Conservation (phyloP, 2,329 filamentous ascomycete species). For the Aureobasidium sp. region DNA sequence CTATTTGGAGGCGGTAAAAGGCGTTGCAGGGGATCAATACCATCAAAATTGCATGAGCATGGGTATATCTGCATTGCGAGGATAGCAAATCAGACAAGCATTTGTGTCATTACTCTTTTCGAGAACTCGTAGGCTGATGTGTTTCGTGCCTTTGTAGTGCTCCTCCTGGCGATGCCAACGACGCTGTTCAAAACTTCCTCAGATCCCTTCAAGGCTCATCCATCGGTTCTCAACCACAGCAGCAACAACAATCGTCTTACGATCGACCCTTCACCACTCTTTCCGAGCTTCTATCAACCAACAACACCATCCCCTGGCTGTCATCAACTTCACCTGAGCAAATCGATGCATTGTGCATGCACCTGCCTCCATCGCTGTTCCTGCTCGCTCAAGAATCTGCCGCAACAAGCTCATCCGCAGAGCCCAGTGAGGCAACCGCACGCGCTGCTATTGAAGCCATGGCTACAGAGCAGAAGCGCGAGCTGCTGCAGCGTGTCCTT, state of each 20-base stretch:
- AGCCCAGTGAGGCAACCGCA: constrained; percentile 54
- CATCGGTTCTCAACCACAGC: constrained; percentile 14
- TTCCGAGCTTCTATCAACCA: constrained; percentile 71
- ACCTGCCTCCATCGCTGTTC: constrained; percentile 70
- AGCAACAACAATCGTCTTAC: constrained; percentile 33
- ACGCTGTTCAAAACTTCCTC: constrained; percentile 80
- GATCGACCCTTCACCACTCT: constrained; percentile 71
- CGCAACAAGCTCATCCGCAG: constrained; percentile 48
- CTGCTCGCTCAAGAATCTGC: constrained; percentile 58
- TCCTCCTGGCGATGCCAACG: constrained; percentile 55
- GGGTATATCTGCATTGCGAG: constrained; percentile 1
- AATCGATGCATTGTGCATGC: constrained; percentile 65
- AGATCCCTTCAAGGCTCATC: constrained; percentile 62
- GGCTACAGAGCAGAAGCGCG: constrained; percentile 66
- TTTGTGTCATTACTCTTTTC: not conserved
- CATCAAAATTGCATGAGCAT: not conserved
- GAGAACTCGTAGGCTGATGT: constrained; percentile 2
- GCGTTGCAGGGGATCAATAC: not conserved
- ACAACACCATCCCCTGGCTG: constrained; percentile 69
- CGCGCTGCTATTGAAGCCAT: constrained; percentile 67
- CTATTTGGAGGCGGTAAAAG: not conserved
- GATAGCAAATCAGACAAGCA: constrained; percentile 11
- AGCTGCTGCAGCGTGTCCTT: constrained; percentile 70
- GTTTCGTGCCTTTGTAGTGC: constrained; percentile 39
- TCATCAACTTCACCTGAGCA: constrained; percentile 55